Percentiles rank a stretch among this genome's conserved stretches.
Evolutionary conservation across 2,329 filamentous ascomycete species (phyloP).

Genomic region (Alternaria novae-zelandiae): DNA sequence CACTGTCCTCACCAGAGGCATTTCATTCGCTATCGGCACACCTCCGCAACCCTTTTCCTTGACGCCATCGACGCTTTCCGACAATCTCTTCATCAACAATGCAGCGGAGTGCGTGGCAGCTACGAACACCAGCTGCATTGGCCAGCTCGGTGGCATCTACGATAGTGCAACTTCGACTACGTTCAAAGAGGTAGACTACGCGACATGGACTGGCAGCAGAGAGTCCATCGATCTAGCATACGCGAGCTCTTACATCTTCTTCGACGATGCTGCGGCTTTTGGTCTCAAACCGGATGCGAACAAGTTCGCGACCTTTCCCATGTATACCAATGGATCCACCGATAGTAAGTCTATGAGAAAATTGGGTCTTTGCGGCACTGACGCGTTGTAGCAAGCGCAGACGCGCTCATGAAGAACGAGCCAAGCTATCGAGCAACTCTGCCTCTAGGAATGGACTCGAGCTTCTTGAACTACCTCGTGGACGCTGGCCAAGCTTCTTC

Average conservation of each 20-base stretch:
- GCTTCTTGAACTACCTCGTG: conserved; percentile 21
- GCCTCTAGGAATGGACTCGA: conserved; percentile 20
- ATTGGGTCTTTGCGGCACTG: not conserved
- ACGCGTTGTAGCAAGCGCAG: conserved; percentile 5
- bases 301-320: conserved; percentile 20
- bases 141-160: conserved; percentile 23
- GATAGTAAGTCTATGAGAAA: conserved; percentile 15
- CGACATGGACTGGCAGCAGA: conserved; percentile 21
- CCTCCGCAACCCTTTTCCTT: conserved; percentile 24
- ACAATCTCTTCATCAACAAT: conserved; percentile 25
- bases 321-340: conserved; percentile 19
- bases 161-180: conserved; percentile 20
- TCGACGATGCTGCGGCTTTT: conserved; percentile 21
- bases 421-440: conserved; percentile 18
- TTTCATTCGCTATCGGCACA: conserved; percentile 22
- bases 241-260: conserved; percentile 21
- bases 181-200: conserved; percentile 18
- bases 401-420: conserved; percentile 12
- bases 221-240: conserved; percentile 16
- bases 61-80: conserved; percentile 20
- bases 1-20: conserved; percentile 20
- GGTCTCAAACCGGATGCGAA: conserved; percentile 19
- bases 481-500: conserved; percentile 26
- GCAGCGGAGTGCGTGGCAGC: conserved; percentile 18
- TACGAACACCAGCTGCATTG: conserved; percentile 24